Conservation (phyloP, 768 basidiomycete species). For the Tephrocybe sp. region DNA sequence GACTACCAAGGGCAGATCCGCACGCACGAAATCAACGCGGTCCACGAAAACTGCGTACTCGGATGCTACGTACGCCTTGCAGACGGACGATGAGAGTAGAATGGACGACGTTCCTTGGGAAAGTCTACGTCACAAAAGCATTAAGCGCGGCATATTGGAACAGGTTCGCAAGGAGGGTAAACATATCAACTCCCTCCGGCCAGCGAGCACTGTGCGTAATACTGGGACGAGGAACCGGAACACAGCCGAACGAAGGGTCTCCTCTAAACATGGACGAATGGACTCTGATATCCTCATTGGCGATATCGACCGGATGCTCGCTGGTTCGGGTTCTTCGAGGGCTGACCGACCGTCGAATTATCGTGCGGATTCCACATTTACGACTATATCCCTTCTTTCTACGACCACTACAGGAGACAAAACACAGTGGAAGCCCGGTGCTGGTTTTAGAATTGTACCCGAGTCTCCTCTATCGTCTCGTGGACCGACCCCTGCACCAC, state of each 20-base stretch:
- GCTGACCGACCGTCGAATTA: conserved; percentile 3
- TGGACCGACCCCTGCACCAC: conserved; percentile 8
- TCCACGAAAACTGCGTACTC: conserved; percentile 13
- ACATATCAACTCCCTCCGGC: conserved; percentile 31
- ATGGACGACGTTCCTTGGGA: conserved; percentile 36
- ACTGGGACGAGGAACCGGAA: not conserved
- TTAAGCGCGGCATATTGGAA: conserved; percentile 49
- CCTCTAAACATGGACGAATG: conserved; percentile 19
- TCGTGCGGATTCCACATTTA: conserved; percentile 11
- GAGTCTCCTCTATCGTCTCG: conserved; percentile 27
- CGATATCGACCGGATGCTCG: conserved; percentile 10
- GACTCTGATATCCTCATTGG: conserved; percentile 26
- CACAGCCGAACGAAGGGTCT: conserved; percentile 12
- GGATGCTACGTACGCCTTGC: conserved; percentile 10
- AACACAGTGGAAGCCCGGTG: conserved; percentile 26
- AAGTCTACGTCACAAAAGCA: conserved; percentile 46
- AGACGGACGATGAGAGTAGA: conserved; percentile 21
- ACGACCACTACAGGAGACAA: conserved; percentile 18
- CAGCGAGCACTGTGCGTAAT: conserved; percentile 18
- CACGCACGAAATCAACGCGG: conserved; percentile 14
- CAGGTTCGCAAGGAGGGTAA: conserved; percentile 34
- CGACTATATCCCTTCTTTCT: conserved; percentile 17
- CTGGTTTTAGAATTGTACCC: conserved; percentile 42
- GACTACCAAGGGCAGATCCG: conserved; percentile 7
- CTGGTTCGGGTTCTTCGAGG: not conserved